These are phyloP conservation scores for Chaetomium olivaceum DNA, from an alignment of 2,329 filamentous ascomycete species.

Conservation along the genomic window DNA sequence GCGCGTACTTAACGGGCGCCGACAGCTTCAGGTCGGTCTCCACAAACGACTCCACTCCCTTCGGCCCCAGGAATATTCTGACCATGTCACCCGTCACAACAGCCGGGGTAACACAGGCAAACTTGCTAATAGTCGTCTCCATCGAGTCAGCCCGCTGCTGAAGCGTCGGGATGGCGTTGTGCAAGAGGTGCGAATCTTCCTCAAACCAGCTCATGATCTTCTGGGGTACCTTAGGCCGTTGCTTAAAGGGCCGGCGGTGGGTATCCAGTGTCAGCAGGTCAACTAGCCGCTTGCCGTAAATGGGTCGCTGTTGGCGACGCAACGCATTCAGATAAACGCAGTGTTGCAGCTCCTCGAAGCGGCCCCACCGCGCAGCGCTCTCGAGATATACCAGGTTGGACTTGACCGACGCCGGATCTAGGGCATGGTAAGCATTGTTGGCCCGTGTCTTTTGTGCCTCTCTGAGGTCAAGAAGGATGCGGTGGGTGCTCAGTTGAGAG, in stretches of 20 bases:
- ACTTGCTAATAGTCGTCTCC: slow-evolving; percentile 78
- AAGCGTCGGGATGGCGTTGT: slow-evolving; percentile 70
- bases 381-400: slow-evolving; percentile 74
- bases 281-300: slow-evolving; percentile 81
- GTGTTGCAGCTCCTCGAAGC: slow-evolving; percentile 77
- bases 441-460: slow-evolving; percentile 67
- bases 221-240: slow-evolving; percentile 60
- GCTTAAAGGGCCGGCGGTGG: slow-evolving; percentile 59
- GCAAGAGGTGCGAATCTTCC: slow-evolving; percentile 64
- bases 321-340: slow-evolving; percentile 79
- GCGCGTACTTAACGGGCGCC: slow-evolving; percentile 55
- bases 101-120: slow-evolving; percentile 87
- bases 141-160: slow-evolving; percentile 70
- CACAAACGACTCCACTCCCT: slow-evolving; percentile 58
- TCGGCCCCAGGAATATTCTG: slow-evolving; percentile 63
- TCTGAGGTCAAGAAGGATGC: slow-evolving; percentile 67
- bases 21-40: slow-evolving; percentile 60
- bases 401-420: slow-evolving; percentile 67
- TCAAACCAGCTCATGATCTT: slow-evolving; percentile 74
- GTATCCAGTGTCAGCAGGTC: slow-evolving; percentile 68
- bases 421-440: slow-evolving; percentile 53
- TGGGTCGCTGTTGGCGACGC: slow-evolving; percentile 74
- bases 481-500: slow-evolving; percentile 68
- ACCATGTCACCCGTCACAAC: slow-evolving; percentile 80
- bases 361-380: slow-evolving; percentile 65